Conservation (phyloP, 495 filamentous ascomycete genomes). For the Hypoxylon rickii region DNA sequence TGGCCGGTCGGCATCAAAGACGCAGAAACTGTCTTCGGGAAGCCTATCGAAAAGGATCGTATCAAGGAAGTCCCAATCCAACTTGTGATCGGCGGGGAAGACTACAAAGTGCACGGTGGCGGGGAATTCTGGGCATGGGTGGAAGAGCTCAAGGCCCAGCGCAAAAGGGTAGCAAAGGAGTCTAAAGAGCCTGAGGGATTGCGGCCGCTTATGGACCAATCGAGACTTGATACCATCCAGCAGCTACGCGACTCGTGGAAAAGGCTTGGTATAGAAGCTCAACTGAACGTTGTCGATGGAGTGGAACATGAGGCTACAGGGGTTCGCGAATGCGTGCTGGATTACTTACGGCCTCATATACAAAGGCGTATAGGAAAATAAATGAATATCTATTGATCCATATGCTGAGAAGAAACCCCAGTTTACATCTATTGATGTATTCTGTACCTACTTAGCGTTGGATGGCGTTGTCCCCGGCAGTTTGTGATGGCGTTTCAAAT, state of each 20-base stretch:
- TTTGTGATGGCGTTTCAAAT: too few species aligned
- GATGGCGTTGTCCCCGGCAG: too few species aligned
- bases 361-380: neutral
- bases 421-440: too few species aligned
- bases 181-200: neutral
- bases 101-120: conserved; percentile 23
- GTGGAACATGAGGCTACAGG: conserved; percentile 21
- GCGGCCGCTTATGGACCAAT: conserved; percentile 4
- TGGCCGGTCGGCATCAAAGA: conserved; percentile 36
- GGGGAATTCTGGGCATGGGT: conserved; percentile 36
- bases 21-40: conserved; percentile 26
- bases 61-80: conserved; percentile 34
- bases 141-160: conserved; percentile 8
- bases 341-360: conserved; percentile 20
- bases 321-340: conserved; percentile 20
- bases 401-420: too few species aligned
- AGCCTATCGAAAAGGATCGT: conserved; percentile 12
- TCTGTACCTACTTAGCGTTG: too few species aligned
- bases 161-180: neutral
- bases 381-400: neutral
- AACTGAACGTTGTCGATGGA: conserved; percentile 24
- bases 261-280: conserved; percentile 20
- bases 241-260: conserved; percentile 18
- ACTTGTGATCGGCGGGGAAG: conserved; percentile 27
- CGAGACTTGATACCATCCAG: conserved; percentile 19